Evolutionary conservation across 768 basidiomycete species (phyloP).

Genomic region (Termitomyces sp.): DNA sequence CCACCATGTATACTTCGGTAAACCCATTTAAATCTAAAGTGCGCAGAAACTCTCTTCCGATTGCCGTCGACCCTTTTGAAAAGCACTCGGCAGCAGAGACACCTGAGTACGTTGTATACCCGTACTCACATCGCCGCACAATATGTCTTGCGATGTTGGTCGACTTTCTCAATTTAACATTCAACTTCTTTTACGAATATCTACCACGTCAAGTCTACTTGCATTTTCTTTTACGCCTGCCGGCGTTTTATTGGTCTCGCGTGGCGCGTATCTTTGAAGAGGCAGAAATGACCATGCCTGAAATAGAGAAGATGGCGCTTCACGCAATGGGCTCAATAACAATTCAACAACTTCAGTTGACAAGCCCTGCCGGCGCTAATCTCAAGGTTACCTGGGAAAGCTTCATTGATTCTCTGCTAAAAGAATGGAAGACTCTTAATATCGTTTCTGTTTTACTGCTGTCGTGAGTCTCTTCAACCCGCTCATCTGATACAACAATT

Average conservation of each 20-base stretch:
- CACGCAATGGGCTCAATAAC: conserved; percentile 32
- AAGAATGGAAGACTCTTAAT: conserved; percentile 26
- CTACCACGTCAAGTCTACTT: conserved; percentile 7
- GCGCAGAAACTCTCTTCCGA: neutral
- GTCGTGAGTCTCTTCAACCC: conserved; percentile 22
- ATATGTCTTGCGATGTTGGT: conserved; percentile 46
- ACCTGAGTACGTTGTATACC: conserved; percentile 6
- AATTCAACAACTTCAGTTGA: conserved; percentile 25
- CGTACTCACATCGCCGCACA: neutral
- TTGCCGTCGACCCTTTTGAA: neutral
- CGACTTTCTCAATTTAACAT: conserved; percentile 29
- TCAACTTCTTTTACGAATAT: neutral
- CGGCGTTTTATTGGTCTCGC: conserved; percentile 69
- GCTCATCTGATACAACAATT: conserved; percentile 8
- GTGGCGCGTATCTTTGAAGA: conserved; percentile 78
- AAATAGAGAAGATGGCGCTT: conserved; percentile 56
- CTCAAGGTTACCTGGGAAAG: conserved; percentile 36
- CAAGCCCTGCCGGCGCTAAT: conserved; percentile 39
- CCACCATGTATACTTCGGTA: conserved; percentile 11
- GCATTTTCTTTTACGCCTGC: conserved; percentile 43
- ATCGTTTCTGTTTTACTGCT: conserved; percentile 23
- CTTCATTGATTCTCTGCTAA: conserved; percentile 26
- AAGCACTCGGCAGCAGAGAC: neutral
- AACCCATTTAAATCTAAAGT: conserved; percentile 14
- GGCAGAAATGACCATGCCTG: conserved; percentile 71